Percentiles rank a stretch among this genome's conserved stretches.
These are phyloP conservation scores for Trichoderma sp. DNA, from an alignment of 2,329 filamentous ascomycete species.

Conservation along the genomic window DNA sequence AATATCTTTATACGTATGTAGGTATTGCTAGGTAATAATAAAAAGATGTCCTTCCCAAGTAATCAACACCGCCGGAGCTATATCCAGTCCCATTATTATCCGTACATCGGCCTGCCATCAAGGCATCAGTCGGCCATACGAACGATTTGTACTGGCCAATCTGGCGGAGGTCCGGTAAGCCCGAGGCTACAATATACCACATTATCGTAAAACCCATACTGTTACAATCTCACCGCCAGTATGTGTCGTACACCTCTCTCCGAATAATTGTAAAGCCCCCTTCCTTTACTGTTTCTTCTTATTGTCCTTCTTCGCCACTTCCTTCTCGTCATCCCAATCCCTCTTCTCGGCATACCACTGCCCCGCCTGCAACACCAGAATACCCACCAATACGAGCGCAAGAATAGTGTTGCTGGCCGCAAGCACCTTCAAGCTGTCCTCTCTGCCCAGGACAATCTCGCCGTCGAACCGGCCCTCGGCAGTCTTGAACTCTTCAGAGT, in stretches of 20 bases:
- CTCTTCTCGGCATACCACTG: slow-evolving; percentile 99
- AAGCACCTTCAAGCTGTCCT: slow-evolving; percentile 88
- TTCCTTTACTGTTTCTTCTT: slow-evolving; percentile 42
- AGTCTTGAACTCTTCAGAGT: slow-evolving; percentile 43
- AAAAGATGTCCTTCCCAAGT: background rate
- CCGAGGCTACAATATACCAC: slow-evolving; percentile 17
- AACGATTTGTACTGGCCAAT: slow-evolving; percentile 10
- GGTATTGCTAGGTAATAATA: background rate
- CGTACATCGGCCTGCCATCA: background rate
- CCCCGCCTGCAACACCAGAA: slow-evolving; percentile 89
- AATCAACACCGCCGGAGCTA: background rate
- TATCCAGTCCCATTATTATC: slow-evolving; percentile 5
- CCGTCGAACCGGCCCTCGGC: slow-evolving; percentile 50
- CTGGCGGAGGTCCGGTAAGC: slow-evolving; percentile 10
- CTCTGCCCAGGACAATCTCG: slow-evolving; percentile 72
- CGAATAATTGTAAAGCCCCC: background rate
- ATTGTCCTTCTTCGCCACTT: slow-evolving; percentile 52
- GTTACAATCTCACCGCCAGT: background rate
- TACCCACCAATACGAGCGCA: slow-evolving; percentile 86
- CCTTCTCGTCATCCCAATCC: slow-evolving; percentile 76
- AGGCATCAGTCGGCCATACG: slow-evolving; percentile 13
- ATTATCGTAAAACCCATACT: background rate
- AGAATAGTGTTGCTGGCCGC: slow-evolving; percentile 95
- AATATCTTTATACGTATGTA: background rate
- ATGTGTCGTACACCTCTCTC: background rate